Evolutionary conservation across 1,284 basidiomycete species (phyloP), one percentile per base, ranked within the genome.

Genomic region (Heterobasidion occidentale): DNA sequence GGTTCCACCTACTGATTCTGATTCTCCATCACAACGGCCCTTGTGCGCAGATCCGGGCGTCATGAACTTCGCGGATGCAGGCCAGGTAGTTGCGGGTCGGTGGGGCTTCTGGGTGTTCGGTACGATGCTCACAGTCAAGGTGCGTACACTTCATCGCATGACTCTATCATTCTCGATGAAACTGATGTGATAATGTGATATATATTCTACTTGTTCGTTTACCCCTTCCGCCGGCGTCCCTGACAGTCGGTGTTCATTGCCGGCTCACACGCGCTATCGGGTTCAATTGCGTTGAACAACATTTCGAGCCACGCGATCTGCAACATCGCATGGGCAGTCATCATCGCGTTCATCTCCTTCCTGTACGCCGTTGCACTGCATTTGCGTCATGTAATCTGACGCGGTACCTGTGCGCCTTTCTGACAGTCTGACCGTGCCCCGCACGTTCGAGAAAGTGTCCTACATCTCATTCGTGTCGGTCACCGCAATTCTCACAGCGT

Each of bases 381-480:
- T 11, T 11, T 36, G 11, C 50, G 12, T 27, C 42, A 45, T 38
- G 2, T 7, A 35, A 12, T 3, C n/a, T 36, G 34, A n/a, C n/a
- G 2, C 35, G 15, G 14, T 17, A 38, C 15, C 36, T 36, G 27
- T 27, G 27, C 6, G 4, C 27, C 27, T 27, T 27, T 27, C 6
- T 4, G 27, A 5, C 27, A 56, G 55, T 7, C 52, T 57, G 14
- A 45, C 52, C 35, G 36, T 57, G 9, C 56, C 56, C 9, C 56
- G 56, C 20, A 57, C 56, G 27, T 57, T 57, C 46, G 56, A 57
- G 36, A 57, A 57, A 45, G 51, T 57, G 19, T 57, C 56, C 14
- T 57, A 57, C 52, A 57, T 57, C 42, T 57, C 56, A 11, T 57
- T 57, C 56, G 52, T 57, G 11, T 53, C 52, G 15, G 52, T 57